These are phyloP conservation scores for Hordeum marinum DNA, from an alignment of 176 grass and related monocot species.

Conservation along the genomic window DNA sequence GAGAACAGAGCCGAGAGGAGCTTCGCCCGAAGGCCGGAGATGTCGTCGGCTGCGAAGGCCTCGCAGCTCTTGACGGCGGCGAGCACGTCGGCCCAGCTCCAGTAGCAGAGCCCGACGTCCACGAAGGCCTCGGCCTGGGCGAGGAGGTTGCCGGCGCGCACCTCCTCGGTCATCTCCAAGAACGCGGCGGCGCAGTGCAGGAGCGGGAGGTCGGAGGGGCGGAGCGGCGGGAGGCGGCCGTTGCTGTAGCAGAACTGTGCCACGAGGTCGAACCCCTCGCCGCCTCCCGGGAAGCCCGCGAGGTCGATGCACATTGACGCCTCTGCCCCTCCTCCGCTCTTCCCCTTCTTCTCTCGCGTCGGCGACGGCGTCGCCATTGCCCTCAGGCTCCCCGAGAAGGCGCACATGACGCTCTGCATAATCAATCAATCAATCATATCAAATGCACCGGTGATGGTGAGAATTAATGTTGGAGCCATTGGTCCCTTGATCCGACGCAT, in stretches of 20 bases:
- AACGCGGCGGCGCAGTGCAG: constrained; percentile 66
- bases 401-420: constrained; percentile 61
- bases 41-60: constrained; percentile 37
- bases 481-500: neutral
- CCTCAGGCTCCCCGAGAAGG: constrained; percentile 73
- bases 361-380: constrained; percentile 22
- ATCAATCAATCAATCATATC: neutral
- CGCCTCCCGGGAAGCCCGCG: constrained; percentile 64
- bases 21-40: constrained; percentile 41
- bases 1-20: constrained; percentile 65
- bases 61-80: constrained; percentile 62
- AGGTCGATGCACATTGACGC: constrained; percentile 29
- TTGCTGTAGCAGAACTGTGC: constrained; percentile 84
- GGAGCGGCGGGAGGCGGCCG: constrained; percentile 49
- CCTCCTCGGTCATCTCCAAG: constrained; percentile 83
- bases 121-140: constrained; percentile 63
- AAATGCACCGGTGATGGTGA: neutral
- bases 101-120: constrained; percentile 64
- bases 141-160: constrained; percentile 68
- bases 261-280: constrained; percentile 65
- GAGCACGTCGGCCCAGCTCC: constrained; percentile 75
- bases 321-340: neutral
- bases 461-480: neutral
- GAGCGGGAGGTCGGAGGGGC: constrained; percentile 55
- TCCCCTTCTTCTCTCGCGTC: neutral